Conservation (phyloP, 257 asterid species). For the Rubia yunnanensis region DNA sequence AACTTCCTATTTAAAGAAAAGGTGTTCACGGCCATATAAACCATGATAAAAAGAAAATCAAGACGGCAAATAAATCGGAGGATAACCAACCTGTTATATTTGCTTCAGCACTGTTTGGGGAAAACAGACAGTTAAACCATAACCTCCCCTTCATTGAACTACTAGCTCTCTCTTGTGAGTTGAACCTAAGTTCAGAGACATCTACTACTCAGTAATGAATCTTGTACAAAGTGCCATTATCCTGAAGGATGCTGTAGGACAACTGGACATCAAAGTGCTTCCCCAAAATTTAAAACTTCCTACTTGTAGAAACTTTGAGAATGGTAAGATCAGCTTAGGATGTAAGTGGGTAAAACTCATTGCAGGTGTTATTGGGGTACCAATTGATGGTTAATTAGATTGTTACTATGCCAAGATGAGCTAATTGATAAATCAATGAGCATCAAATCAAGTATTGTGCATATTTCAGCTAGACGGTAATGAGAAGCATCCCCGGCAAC, state of each 20-base stretch:
- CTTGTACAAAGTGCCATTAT: background rate
- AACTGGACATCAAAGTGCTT: background rate
- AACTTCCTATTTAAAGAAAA: background rate
- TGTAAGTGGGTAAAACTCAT: background rate
- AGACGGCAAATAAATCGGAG: conserved; percentile 5
- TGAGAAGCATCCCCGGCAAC: conserved; percentile 31
- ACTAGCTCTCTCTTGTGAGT: background rate
- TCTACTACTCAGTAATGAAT: background rate
- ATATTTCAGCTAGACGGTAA: conserved; percentile 20
- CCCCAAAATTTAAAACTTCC: background rate
- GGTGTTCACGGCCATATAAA: background rate
- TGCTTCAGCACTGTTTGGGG: conserved; percentile 39
- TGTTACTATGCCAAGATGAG: background rate
- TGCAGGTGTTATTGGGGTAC: background rate
- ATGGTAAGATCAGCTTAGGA: background rate
- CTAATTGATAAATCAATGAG: conserved; percentile 9
- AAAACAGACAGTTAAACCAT: conserved; percentile 32
- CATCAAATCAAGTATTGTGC: conserved; percentile 19
- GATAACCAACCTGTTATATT: conserved; percentile 43
- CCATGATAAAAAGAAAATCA: background rate
- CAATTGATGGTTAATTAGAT: background rate
- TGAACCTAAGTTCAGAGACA: background rate
- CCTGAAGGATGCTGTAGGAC: background rate
- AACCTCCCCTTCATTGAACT: conserved; percentile 28
- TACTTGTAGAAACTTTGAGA: background rate